phyloP scores from a whole-genome alignment of 495 filamentous ascomycete species.

The Achaetomiella virescens region DNA sequence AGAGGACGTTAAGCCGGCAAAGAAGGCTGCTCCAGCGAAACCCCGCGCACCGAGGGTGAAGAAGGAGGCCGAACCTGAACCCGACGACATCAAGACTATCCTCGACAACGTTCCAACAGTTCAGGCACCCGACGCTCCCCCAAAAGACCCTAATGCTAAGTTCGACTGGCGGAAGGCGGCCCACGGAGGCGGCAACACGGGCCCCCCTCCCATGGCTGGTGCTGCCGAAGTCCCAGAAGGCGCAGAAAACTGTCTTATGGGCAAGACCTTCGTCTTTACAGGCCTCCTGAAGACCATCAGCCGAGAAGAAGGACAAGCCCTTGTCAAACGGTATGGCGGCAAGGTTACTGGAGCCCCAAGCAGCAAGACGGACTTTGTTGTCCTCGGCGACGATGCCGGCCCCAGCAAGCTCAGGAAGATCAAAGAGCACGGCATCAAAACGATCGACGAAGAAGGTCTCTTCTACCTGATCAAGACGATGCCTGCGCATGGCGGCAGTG shows the following conservation, averaged over 20 bases:
- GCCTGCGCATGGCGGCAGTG: slow-evolving; percentile 78
- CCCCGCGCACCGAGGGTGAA: slow-evolving; percentile 51
- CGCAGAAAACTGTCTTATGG: slow-evolving; percentile 83
- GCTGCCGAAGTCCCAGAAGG: slow-evolving; percentile 72
- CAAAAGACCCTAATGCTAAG: slow-evolving; percentile 56
- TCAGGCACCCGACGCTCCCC: slow-evolving; percentile 73
- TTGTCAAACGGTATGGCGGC: slow-evolving; percentile 91
- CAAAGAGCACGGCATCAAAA: slow-evolving; percentile 65
- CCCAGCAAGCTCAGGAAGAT: slow-evolving; percentile 94
- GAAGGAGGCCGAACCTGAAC: slow-evolving; percentile 50
- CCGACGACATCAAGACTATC: slow-evolving; percentile 72
- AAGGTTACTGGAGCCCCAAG: slow-evolving; percentile 83
- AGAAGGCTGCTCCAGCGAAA: slow-evolving; percentile 60
- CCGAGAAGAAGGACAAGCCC: slow-evolving; percentile 75
- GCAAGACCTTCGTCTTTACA: slow-evolving; percentile 96
- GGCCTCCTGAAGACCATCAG: slow-evolving; percentile 72
- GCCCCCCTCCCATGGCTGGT: slow-evolving; percentile 55
- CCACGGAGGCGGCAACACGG: slow-evolving; percentile 51
- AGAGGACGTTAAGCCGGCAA: slow-evolving; percentile 40
- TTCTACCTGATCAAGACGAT: slow-evolving; percentile 80
- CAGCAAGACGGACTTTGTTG: slow-evolving; percentile 87
- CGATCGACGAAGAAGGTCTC: slow-evolving; percentile 87
- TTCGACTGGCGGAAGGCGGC: slow-evolving; percentile 57
- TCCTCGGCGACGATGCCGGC: slow-evolving; percentile 84
- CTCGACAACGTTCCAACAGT: slow-evolving; percentile 81